A percentile compares a stretch with the other conserved stretches of the same genome.
These are phyloP conservation scores for Nigrospora sphaerica DNA, from an alignment of 2,329 filamentous ascomycete genomes.

Conservation along the genomic window DNA sequence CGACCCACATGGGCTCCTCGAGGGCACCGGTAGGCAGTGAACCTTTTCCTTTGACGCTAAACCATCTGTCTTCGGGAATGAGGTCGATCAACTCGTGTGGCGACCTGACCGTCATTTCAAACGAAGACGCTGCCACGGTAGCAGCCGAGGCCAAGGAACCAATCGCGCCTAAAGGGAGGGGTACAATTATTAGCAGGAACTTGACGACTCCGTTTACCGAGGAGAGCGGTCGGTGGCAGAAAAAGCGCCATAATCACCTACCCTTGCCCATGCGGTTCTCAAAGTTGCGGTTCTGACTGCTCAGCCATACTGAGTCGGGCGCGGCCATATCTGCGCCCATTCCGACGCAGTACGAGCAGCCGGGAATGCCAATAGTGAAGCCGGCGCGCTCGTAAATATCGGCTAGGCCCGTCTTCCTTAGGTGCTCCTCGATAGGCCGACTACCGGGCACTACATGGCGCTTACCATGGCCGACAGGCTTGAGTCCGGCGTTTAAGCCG, in stretches of 20 bases:
- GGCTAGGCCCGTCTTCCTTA: constrained; percentile 25
- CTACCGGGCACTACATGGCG: constrained; percentile 33
- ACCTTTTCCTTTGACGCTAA: constrained; percentile 10
- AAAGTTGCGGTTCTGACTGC: constrained; percentile 39
- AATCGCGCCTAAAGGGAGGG: constrained; percentile 24
- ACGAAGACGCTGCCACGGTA: constrained; percentile 37
- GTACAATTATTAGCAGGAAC: too few relatives aligned
- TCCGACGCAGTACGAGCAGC: constrained; percentile 37
- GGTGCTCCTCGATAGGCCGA: constrained; percentile 26
- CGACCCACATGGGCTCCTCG: constrained; percentile 6
- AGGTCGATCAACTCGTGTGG: constrained; percentile 23
- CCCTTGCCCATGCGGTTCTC: constrained; percentile 36
- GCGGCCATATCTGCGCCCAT: constrained; percentile 31
- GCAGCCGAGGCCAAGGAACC: constrained; percentile 37
- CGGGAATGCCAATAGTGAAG: constrained; percentile 32
- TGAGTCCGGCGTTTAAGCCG: constrained; percentile 24
- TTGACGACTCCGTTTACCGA: too few relatives aligned
- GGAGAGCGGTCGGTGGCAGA: too few relatives aligned
- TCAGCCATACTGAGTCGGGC: constrained; percentile 34
- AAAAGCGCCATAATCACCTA: too few relatives aligned
- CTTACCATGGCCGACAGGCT: constrained; percentile 22
- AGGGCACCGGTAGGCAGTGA: constrained; percentile 4
- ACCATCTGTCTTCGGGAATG: constrained; percentile 11
- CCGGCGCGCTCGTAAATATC: constrained; percentile 31
- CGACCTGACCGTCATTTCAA: constrained; percentile 33